Percentiles rank a stretch among this genome's conserved stretches.
phyloP scores from a whole-genome alignment of 768 basidiomycete species.

The Hortiboletus campestris region DNA sequence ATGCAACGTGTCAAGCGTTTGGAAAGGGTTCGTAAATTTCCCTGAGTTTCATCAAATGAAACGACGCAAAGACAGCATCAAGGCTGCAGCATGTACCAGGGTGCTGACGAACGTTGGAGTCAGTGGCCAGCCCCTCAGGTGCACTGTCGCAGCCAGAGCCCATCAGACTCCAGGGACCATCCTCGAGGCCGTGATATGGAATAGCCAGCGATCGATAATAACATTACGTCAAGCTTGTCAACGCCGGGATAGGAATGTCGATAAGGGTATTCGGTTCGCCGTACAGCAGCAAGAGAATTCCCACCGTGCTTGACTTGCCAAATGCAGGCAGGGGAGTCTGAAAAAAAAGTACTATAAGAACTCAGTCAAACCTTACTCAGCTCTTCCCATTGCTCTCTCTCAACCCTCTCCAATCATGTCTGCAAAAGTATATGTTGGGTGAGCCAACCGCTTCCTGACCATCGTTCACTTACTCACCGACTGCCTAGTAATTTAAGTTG shows the following conservation, averaged over 20 bases:
- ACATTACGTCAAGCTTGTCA: not conserved
- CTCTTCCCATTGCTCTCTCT: slow-evolving; percentile 11
- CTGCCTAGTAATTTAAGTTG: slow-evolving; percentile 33
- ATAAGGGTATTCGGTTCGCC: slow-evolving; percentile 7
- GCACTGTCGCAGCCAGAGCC: too few relatives aligned
- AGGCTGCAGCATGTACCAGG: slow-evolving; percentile 8
- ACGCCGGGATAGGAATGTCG: slow-evolving; percentile 2
- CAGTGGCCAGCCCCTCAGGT: not conserved
- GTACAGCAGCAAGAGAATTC: slow-evolving; percentile 2
- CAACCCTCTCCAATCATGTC: slow-evolving; percentile 25
- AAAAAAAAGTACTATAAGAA: slow-evolving; percentile 32
- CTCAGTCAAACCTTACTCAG: slow-evolving; percentile 17
- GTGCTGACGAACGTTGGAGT: not conserved
- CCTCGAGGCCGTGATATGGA: too few relatives aligned
- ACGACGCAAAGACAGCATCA: slow-evolving; percentile 2
- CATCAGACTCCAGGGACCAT: too few relatives aligned
- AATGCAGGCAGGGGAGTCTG: slow-evolving; percentile 35
- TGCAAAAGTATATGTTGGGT: slow-evolving; percentile 35
- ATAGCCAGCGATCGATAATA: not conserved
- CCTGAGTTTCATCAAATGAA: slow-evolving; percentile 3
- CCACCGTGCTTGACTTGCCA: slow-evolving; percentile 19
- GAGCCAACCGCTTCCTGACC: slow-evolving; percentile 5
- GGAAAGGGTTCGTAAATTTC: not conserved
- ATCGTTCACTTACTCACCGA: not conserved
- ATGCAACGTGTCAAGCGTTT: not conserved